Evolutionary conservation across 352 stramenopile genomes (phyloP), one percentile per base, ranked within the genome.

Genomic region (Pythium graminicola): DNA sequence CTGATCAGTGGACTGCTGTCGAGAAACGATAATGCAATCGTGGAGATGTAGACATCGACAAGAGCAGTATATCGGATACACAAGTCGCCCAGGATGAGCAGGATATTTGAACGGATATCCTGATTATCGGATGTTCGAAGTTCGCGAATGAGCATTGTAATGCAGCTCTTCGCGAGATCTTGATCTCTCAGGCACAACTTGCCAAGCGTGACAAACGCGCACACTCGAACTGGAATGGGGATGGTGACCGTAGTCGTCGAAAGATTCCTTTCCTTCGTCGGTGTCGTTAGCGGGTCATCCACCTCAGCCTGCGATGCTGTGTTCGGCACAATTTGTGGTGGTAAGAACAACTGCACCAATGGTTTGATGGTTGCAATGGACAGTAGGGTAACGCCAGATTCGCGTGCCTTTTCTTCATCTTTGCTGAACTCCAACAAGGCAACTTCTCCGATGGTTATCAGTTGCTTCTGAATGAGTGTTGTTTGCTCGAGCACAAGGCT

Each of bases 131-230:
- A 81, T n/a, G 79, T 86, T 35, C 89, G 64, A 8, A 99, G 76
- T 62, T 98, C 94, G 13, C 95, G 84, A 38, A 97, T 96, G 32
- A 99, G 73, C 66, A 98, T 95, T 27, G 86, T 98, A 50, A 98
- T 86, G 22, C 80, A 96, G 51, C 78, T 72, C 63, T 98, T 98
- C 1, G 95, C 93, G 19, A 98, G 69, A 29, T 70, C 61, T 50
- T 97, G 84, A 62, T 99, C 91, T 16, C 93, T 77, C n/a, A 99
- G 72, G 54, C 95, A 98, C 17, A 98, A 55, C 50, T 98, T 98
- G 28, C 96, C 96, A 20, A 98, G 62, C 1, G 89, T 93, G 13
- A 97, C 73, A 62, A 98, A 98, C 5, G 92, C 94, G 61, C 95
- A 94, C 11, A 96, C 92, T 20, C 95, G 77, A 32, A 97, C 67